Conservation (phyloP, 2,329 filamentous ascomycete species). For the Fusarium kyushuense region DNA sequence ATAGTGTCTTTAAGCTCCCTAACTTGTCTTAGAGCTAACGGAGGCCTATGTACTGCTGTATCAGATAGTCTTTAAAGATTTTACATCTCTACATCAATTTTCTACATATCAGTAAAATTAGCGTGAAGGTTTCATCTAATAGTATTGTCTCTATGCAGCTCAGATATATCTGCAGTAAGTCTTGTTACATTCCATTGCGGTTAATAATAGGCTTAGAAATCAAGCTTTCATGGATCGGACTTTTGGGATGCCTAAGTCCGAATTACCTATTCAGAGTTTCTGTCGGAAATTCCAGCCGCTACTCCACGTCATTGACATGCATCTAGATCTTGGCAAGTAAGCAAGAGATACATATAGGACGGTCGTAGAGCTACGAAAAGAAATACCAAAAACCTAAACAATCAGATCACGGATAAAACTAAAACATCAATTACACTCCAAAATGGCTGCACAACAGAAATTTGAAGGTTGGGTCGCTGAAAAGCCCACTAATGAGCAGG, state of each 20-base stretch:
- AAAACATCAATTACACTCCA: not conserved
- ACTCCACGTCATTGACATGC: not conserved
- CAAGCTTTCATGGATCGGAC: not conserved
- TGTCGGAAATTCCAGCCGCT: not conserved
- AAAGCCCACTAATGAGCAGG: constrained; percentile 53
- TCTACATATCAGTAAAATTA: no score
- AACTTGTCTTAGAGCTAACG: no score
- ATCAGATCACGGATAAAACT: accelerated
- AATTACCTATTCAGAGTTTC: not conserved
- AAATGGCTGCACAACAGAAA: not conserved
- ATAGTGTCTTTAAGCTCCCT: no score
- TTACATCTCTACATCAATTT: no score
- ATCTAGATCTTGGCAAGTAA: not conserved
- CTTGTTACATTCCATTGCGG: no score
- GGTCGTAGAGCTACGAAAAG: no score
- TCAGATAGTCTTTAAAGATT: no score
- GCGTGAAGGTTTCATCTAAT: no score
- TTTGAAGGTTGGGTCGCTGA: constrained; percentile 9
- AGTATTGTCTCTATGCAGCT: no score
- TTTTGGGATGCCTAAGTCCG: not conserved
- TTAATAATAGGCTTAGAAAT: not conserved
- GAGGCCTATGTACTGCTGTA: no score
- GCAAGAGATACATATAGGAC: not conserved
- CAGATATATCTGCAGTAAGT: no score
- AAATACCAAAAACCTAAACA: accelerated